phyloP scores from a whole-genome alignment of 2,329 filamentous ascomycete species.

The Cercospora citrullina region DNA sequence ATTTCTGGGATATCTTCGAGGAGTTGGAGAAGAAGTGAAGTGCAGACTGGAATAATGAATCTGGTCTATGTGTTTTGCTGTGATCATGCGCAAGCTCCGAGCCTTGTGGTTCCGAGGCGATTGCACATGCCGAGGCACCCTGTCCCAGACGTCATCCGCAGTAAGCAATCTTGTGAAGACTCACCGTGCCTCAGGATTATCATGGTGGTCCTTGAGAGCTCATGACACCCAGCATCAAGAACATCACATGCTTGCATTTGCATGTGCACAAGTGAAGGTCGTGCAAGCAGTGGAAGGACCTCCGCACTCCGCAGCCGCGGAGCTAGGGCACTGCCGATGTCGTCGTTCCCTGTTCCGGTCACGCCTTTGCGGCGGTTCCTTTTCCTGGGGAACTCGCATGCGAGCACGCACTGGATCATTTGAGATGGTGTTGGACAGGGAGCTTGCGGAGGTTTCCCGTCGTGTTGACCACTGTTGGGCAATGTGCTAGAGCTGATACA shows the following conservation, averaged over 20 bases:
- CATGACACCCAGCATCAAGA: background rate
- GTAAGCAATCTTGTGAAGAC: slow-evolving; percentile 2
- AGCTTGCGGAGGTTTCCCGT: background rate
- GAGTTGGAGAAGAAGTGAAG: slow-evolving; percentile 1
- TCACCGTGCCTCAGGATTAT: background rate
- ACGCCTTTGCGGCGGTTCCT: background rate
- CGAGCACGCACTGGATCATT: background rate
- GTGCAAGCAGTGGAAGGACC: background rate
- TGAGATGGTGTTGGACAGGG: background rate
- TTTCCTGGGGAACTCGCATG: background rate
- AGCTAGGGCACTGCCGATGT: background rate
- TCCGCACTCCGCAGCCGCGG: background rate
- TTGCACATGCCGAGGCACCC: slow-evolving; percentile 6
- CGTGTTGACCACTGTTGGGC: background rate
- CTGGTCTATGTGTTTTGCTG: background rate
- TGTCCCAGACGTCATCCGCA: background rate
- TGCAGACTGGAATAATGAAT: background rate
- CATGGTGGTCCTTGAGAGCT: background rate
- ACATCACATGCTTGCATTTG: background rate
- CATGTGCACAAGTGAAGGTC: background rate
- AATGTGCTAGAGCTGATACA: background rate
- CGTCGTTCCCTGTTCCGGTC: background rate
- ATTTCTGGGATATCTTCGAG: background rate
- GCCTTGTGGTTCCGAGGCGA: background rate
- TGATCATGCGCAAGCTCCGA: slow-evolving; percentile 1